These are phyloP conservation scores for Rhodotorula sp. DNA, from an alignment of 1,284 basidiomycete genomes.

Conservation along the genomic window DNA sequence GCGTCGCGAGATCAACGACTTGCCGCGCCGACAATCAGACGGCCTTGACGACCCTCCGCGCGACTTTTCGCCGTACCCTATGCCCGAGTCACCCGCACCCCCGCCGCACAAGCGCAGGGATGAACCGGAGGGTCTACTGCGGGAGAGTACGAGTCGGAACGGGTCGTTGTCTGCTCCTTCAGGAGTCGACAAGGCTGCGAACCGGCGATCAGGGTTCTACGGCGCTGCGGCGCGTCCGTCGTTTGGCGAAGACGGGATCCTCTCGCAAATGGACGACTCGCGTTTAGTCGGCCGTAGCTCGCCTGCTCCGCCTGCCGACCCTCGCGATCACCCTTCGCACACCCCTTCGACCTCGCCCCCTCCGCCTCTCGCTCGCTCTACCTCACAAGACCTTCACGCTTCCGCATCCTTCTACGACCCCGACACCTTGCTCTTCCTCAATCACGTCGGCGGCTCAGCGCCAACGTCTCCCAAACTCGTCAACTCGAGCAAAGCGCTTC, in stretches of 20 bases:
- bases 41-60: background rate
- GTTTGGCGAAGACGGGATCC: background rate
- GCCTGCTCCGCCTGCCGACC: background rate
- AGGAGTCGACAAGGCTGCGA: slow-evolving; percentile 14
- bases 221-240: slow-evolving; percentile 27
- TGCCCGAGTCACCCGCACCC: slow-evolving; percentile 1
- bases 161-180: slow-evolving; percentile 17
- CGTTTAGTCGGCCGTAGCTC: background rate
- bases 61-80: slow-evolving; percentile 9
- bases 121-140: too few species aligned
- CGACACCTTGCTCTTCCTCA: slow-evolving; percentile 63
- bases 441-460: slow-evolving; percentile 44
- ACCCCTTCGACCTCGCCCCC: background rate
- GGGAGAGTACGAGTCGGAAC: background rate
- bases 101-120: background rate
- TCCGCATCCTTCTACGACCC: slow-evolving; percentile 65
- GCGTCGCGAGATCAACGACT: background rate
- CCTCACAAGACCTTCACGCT: slow-evolving; percentile 21
- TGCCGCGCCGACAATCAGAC: background rate
- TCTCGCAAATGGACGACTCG: background rate
- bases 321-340: too few species aligned
- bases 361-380: background rate
- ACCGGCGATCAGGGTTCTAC: slow-evolving; percentile 45
- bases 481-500: background rate
- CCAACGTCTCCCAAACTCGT: slow-evolving; percentile 14